Percentiles rank a stretch among this genome's conserved stretches.
Evolutionary conservation across 1,284 basidiomycete genomes (phyloP).

Genomic region (Xerocomus minutiporus): DNA sequence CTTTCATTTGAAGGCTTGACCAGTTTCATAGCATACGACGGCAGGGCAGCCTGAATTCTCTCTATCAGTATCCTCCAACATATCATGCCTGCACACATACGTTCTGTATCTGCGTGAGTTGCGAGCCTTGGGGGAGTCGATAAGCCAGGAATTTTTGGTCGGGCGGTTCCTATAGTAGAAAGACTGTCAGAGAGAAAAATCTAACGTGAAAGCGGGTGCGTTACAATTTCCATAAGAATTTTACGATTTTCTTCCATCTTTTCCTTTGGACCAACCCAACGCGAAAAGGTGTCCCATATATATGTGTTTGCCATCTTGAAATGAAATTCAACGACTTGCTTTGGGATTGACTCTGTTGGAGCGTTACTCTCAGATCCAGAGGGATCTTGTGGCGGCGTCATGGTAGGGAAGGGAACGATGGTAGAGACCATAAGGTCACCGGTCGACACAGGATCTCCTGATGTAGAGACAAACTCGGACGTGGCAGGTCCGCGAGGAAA

Average conservation of each 20-base stretch:
- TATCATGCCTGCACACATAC: slow-evolving; percentile 33
- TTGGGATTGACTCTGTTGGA: slow-evolving; percentile 6
- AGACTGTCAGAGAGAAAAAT: slow-evolving; percentile 1
- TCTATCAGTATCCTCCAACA: neutral
- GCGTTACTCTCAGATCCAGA: slow-evolving; percentile 11
- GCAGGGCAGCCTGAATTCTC: slow-evolving; percentile 41
- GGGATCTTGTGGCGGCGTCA: slow-evolving; percentile 11
- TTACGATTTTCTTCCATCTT: slow-evolving; percentile 41
- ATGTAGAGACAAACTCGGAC: slow-evolving; percentile 37
- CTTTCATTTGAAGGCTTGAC: slow-evolving; percentile 41
- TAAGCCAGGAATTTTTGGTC: slow-evolving; percentile 54
- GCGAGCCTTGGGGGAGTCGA: slow-evolving; percentile 49
- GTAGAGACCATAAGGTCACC: slow-evolving; percentile 41
- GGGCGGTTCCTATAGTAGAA: slow-evolving; percentile 32
- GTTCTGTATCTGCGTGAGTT: slow-evolving; percentile 53
- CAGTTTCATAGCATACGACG: slow-evolving; percentile 49
- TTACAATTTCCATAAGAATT: slow-evolving; percentile 42
- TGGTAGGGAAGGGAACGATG: slow-evolving; percentile 32
- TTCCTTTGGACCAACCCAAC: slow-evolving; percentile 55
- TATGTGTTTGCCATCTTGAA: slow-evolving; percentile 42
- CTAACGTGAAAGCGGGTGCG: neutral
- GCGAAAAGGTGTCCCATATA: slow-evolving; percentile 50
- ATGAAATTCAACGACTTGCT: slow-evolving; percentile 44
- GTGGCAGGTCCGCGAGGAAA: slow-evolving; percentile 56
- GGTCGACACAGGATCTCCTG: slow-evolving; percentile 16